phyloP scores from a whole-genome alignment of 805 yeast genomes.

The Ogataea neopini region DNA sequence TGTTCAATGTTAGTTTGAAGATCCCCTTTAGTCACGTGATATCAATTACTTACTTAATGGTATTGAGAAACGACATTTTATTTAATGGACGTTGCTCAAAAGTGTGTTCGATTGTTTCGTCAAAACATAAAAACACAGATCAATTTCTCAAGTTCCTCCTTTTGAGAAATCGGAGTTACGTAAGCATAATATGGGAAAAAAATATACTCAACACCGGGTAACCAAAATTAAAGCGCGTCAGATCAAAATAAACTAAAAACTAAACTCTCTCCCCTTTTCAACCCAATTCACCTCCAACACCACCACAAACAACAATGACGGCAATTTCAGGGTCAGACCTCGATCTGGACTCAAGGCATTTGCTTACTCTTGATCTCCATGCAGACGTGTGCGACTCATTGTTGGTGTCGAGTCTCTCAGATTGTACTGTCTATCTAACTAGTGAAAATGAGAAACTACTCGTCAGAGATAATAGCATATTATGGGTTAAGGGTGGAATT shows the following conservation, averaged over 20 bases:
- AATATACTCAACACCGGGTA: slow-evolving; percentile 1
- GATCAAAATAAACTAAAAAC: neutral
- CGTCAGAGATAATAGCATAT: slow-evolving; percentile 38
- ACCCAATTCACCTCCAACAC: neutral
- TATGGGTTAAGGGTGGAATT: slow-evolving; percentile 51
- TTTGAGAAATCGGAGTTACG: neutral
- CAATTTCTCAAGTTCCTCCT: neutral
- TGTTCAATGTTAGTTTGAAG: slow-evolving; percentile 20
- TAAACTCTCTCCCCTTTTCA: neutral
- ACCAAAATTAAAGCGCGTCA: neutral
- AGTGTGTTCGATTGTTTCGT: no score
- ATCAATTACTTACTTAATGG: slow-evolving; percentile 35
- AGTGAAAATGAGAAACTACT: slow-evolving; percentile 27
- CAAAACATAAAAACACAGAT: neutral
- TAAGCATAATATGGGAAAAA: neutral
- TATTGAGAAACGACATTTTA: slow-evolving; percentile 45
- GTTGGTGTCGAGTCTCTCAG: slow-evolving; percentile 5
- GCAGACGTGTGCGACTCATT: slow-evolving; percentile 22
- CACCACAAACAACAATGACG: slow-evolving; percentile 7
- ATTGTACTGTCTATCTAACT: slow-evolving; percentile 23
- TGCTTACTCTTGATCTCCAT: slow-evolving; percentile 23
- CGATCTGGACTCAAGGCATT: slow-evolving; percentile 18
- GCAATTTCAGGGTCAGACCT: slow-evolving; percentile 15
- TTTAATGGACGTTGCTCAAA: no score
- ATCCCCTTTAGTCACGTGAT: no score